These are phyloP conservation scores for Polyporus arcularius DNA, from an alignment of 768 basidiomycete genomes.

Conservation along the genomic window DNA sequence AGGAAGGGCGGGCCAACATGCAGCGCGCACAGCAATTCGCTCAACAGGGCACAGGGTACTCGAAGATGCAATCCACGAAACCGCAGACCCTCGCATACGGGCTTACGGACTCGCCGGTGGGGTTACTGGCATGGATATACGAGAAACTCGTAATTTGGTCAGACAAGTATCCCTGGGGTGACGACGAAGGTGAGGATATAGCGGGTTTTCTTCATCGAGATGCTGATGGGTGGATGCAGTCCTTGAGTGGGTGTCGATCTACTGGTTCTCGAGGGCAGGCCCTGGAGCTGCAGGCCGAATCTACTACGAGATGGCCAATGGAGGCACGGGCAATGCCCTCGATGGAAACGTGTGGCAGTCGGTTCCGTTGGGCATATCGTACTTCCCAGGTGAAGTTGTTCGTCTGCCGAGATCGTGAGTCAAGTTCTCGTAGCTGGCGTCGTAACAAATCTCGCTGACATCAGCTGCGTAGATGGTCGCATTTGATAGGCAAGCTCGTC, in stretches of 20 bases:
- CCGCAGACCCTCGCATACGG: slow-evolving; percentile 47
- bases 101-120: slow-evolving; percentile 58
- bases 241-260: slow-evolving; percentile 38
- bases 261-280: slow-evolving; percentile 37
- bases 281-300: slow-evolving; percentile 33
- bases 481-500: slow-evolving; percentile 25
- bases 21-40: slow-evolving; percentile 24
- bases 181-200: slow-evolving; percentile 49
- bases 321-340: neutral
- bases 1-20: slow-evolving; percentile 28
- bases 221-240: slow-evolving; percentile 21
- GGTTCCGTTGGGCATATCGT: slow-evolving; percentile 33
- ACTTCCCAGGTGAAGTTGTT: slow-evolving; percentile 31
- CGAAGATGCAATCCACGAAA: slow-evolving; percentile 30
- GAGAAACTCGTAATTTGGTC: slow-evolving; percentile 36
- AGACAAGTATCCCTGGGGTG: slow-evolving; percentile 56
- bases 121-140: slow-evolving; percentile 41
- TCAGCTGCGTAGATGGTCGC: slow-evolving; percentile 20
- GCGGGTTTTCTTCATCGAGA: neutral
- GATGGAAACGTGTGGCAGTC: slow-evolving; percentile 1
- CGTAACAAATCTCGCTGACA: no score
- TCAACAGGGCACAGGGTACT: slow-evolving; percentile 34
- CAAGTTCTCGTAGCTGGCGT: neutral
- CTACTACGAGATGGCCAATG: slow-evolving; percentile 31
- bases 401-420: slow-evolving; percentile 23